A percentile compares a stretch with the other conserved stretches of the same genome.
Conservation (phyloP, 1,139 yeast species). For the Geotrichum fermentans region DNA sequence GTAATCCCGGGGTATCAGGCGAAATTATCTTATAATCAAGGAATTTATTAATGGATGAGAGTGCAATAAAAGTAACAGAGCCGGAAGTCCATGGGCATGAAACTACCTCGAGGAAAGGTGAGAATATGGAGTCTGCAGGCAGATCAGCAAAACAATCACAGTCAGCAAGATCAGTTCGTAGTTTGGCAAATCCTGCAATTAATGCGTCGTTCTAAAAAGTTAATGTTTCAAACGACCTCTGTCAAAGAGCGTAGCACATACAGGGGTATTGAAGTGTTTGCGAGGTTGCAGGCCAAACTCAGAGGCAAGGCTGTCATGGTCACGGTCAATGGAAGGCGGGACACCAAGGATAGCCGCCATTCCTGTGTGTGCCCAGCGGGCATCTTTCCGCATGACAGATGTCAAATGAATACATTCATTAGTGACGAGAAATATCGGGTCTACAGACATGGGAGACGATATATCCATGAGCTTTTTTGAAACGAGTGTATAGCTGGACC, state of each 20-base stretch:
- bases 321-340: constrained; percentile 24
- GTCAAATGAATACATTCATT: constrained; percentile 85
- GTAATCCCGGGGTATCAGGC: constrained; percentile 45
- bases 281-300: constrained; percentile 28
- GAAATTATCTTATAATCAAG: constrained; percentile 55
- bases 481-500: background rate
- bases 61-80: constrained; percentile 73
- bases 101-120: constrained; percentile 79
- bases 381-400: constrained; percentile 84
- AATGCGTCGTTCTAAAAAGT: constrained; percentile 51
- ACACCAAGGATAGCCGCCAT: constrained; percentile 80
- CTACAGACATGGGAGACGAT: constrained; percentile 43
- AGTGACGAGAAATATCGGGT: constrained; percentile 80
- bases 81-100: constrained; percentile 85
- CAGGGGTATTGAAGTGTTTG: background rate
- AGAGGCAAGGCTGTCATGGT: constrained; percentile 37
- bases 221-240: background rate
- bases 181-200: constrained; percentile 74
- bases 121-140: constrained; percentile 68
- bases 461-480: background rate
- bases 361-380: constrained; percentile 76
- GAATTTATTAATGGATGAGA: constrained; percentile 69
- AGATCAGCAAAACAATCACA: constrained; percentile 50
- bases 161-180: constrained; percentile 64
- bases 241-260: background rate